Percentiles rank a stretch among this genome's conserved stretches.
phyloP scores from a whole-genome alignment of 1,284 basidiomycete species.

The Coniophora puteana region DNA sequence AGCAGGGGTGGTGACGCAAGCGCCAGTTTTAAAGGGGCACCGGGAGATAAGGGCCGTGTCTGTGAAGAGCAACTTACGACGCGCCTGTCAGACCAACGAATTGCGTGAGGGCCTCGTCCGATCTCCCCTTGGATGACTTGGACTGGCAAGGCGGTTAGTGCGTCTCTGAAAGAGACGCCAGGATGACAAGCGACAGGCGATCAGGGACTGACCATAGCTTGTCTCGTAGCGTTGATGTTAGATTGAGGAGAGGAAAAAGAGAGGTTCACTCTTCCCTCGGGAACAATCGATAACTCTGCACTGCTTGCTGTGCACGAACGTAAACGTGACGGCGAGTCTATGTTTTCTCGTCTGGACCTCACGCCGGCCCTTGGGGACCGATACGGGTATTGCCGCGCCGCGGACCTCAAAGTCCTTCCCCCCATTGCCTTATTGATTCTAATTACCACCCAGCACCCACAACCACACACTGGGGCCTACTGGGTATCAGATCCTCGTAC shows the following conservation, averaged over 20 bases:
- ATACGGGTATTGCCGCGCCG: not conserved
- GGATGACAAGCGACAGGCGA: slow-evolving; percentile 1
- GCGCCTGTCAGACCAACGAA: slow-evolving; percentile 66
- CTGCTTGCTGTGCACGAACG: not conserved
- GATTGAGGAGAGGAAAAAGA: not conserved
- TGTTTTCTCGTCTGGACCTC: too few species aligned
- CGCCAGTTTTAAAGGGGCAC: too few species aligned
- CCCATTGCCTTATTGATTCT: too few species aligned
- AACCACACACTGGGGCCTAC: too few species aligned
- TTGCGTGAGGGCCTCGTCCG: slow-evolving; percentile 49
- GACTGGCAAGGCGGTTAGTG: slow-evolving; percentile 10
- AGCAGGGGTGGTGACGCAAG: slow-evolving; percentile 5
- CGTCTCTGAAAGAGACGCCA: slow-evolving; percentile 5
- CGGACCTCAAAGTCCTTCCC: slow-evolving; percentile 17
- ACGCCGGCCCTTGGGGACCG: too few species aligned
- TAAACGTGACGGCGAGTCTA: too few species aligned
- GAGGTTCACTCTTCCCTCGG: not conserved
- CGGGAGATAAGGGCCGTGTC: too few species aligned
- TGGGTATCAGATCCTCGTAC: too few species aligned
- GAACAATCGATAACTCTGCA: not conserved
- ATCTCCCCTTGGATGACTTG: slow-evolving; percentile 19
- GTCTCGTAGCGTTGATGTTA: not conserved
- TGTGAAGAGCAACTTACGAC: slow-evolving; percentile 51
- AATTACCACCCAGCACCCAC: too few species aligned
- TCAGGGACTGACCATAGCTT: slow-evolving; percentile 7